Base-by-base conservation (phyloP, 495 filamentous ascomycete species). In the Endocarpon pusillum region DNA sequence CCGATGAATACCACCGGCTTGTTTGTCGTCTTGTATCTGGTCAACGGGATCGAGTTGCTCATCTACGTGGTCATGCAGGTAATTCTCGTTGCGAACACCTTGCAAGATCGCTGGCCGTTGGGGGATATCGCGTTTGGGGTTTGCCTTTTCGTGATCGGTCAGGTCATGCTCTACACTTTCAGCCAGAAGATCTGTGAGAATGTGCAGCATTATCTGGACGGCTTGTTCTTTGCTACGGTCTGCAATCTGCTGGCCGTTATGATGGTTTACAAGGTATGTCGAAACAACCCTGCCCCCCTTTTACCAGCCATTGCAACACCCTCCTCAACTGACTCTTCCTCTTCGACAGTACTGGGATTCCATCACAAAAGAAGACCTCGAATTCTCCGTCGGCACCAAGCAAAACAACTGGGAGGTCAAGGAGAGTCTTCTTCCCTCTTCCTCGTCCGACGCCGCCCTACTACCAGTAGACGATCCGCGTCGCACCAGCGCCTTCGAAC, bases 311-410 rank as follows among this genome's bases (percentile, higher is more conserved):
- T 25, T 9, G 33, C 30, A 29, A 32, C 35, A 33, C 21, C 48
- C 32, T 31, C 36, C 36, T 22, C 36, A 15, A 38, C n/a, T n/a
- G n/a, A n/a, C n/a, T n/a, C n/a, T n/a, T n/a, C n/a, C n/a, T n/a
- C n/a, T n/a, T n/a, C n/a, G n/a, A 34, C 44, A 87, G 84, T 96
- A 91, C 64, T 99, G 89, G 89, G 89, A 99, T 53, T 94, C 87
- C 18, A 96, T 99, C 58, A 99, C 89, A 31, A 85, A 79, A 48
- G 89, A 96, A 61, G 89, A 99, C 51, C 72, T 99, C 36, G 89
- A 99, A 53, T 99, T 99, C 59, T 89, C 81, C 33, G 89, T 99
- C 22, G 87, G 89, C 33, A 80, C 78, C 33, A 84, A 92, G 53
- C 74, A 78, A 47, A 91, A 93, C 52, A 93, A 87, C 48, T 99